These are phyloP conservation scores for Amanita rubescens DNA, from an alignment of 768 basidiomycete species.

Conservation along the genomic window DNA sequence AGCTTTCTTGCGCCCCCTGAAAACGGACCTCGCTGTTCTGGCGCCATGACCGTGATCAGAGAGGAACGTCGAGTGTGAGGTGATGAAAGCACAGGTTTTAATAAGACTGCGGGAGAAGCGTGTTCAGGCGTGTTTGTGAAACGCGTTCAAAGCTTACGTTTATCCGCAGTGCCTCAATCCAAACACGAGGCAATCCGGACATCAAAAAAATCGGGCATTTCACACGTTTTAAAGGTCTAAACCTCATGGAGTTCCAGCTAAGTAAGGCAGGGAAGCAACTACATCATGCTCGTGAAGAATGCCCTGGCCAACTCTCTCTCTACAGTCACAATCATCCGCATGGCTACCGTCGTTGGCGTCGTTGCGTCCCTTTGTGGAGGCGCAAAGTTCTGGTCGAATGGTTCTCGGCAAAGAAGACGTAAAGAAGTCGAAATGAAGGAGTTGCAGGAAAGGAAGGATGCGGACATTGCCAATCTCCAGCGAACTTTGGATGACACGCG, in stretches of 20 bases:
- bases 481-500: constrained; percentile 15
- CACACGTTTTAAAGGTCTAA: constrained; percentile 23
- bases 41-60: background rate
- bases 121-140: background rate
- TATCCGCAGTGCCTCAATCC: background rate
- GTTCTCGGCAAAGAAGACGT: background rate
- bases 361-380: background rate
- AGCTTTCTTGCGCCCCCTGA: background rate
- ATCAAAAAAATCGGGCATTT: constrained; percentile 1
- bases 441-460: constrained; percentile 6
- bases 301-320: constrained; percentile 10
- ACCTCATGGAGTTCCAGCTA: constrained; percentile 21
- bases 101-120: background rate
- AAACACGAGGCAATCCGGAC: background rate
- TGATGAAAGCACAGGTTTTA: background rate
- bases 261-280: constrained; percentile 4
- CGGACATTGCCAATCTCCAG: constrained; percentile 13
- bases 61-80: too few species aligned
- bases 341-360: background rate
- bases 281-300: constrained; percentile 11
- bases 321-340: constrained; percentile 10
- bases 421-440: constrained; percentile 2
- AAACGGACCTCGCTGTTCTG: background rate
- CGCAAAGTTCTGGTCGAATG: background rate
- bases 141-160: background rate